phyloP scores from a whole-genome alignment of 2,329 filamentous ascomycete species.

The Talaromyces sp. region DNA sequence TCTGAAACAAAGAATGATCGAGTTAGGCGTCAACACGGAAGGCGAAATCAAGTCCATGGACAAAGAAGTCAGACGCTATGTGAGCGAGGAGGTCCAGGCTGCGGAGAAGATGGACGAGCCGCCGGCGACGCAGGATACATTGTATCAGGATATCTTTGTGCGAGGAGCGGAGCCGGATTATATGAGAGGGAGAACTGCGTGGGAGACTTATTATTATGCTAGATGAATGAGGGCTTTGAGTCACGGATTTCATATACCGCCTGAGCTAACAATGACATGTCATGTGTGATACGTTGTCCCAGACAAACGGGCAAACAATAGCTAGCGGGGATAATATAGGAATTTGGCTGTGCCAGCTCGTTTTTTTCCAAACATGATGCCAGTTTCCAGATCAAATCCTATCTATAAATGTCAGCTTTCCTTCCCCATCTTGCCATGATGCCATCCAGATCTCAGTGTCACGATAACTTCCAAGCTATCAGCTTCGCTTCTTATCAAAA shows the following conservation, averaged over 20 bases:
- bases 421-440: neutral
- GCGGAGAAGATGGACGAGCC: constrained; percentile 80
- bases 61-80: constrained; percentile 75
- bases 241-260: neutral
- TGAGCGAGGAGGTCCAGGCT: constrained; percentile 77
- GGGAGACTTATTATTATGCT: constrained; percentile 72
- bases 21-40: constrained; percentile 81
- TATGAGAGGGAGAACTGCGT: constrained; percentile 72
- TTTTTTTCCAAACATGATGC: neutral
- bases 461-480: neutral
- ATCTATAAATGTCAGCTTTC: neutral
- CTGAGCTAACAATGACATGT: neutral
- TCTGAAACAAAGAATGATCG: constrained; percentile 87
- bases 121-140: constrained; percentile 69
- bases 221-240: neutral
- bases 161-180: constrained; percentile 74
- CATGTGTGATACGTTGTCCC: neutral
- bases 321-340: neutral
- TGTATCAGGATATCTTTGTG: constrained; percentile 92
- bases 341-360: too few relatives aligned
- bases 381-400: neutral
- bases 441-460: too few relatives aligned
- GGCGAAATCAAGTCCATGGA: constrained; percentile 89
- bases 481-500: too few relatives aligned
- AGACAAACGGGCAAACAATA: neutral